Conservation (phyloP, 75 land plant genomes). For the Cupressus sempervirens region DNA sequence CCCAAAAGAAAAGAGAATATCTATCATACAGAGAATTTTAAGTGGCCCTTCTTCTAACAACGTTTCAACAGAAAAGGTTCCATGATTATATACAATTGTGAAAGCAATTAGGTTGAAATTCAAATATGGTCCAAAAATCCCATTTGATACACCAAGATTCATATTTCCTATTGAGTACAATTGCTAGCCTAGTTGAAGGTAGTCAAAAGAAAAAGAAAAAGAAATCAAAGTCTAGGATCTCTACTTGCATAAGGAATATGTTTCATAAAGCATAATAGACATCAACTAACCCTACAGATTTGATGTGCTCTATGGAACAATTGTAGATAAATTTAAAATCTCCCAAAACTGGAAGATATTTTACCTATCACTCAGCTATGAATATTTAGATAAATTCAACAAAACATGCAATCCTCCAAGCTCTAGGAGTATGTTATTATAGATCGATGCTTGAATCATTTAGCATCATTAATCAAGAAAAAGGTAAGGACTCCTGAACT, state of each 20-base stretch:
- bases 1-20: background rate
- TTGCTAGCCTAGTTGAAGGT: background rate
- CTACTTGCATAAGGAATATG: background rate
- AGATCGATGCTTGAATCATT: background rate
- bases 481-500: slow-evolving; percentile 48
- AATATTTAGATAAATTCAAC: background rate
- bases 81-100: background rate
- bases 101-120: background rate
- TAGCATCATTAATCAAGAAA: background rate
- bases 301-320: background rate
- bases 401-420: background rate
- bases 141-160: background rate
- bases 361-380: background rate
- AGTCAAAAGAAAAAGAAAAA: background rate
- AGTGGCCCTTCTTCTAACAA: background rate
- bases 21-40: background rate
- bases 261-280: background rate
- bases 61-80: background rate
- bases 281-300: background rate
- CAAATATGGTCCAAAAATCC: background rate
- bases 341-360: background rate
- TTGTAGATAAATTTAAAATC: background rate
- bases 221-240: too few relatives aligned
- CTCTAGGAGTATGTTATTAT: background rate
- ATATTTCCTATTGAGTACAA: background rate